Percentiles rank a stretch among this genome's conserved stretches.
phyloP scores from a whole-genome alignment of 2,329 filamentous ascomycete species.

The Colletotrichum shisoi region DNA sequence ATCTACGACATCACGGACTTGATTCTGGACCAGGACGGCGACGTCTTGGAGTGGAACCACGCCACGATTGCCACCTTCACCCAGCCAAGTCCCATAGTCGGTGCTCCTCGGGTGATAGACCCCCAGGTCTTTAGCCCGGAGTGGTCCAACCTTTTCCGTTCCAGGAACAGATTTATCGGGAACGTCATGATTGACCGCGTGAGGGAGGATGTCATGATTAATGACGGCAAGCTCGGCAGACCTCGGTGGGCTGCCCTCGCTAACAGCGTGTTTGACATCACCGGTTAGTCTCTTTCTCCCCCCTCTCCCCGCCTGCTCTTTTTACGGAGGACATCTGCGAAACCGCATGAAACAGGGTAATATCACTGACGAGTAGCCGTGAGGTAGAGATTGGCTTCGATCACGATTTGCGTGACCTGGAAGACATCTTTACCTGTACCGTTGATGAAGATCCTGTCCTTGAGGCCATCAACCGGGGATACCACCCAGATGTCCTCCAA shows the following conservation, averaged over 20 bases:
- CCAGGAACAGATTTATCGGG: not conserved
- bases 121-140: too few relatives aligned
- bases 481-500: not conserved
- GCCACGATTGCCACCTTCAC: not conserved
- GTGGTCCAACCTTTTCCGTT: too few relatives aligned
- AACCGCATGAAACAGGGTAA: not conserved
- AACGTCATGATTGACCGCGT: not conserved
- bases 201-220: not conserved
- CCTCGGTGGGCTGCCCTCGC: not conserved
- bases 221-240: not conserved
- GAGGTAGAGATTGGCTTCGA: not conserved
- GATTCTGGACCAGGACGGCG: too few relatives aligned
- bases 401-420: not conserved
- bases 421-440: not conserved
- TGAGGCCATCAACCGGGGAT: not conserved
- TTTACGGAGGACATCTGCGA: not conserved
- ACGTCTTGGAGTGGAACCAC: not conserved
- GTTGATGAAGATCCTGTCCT: not conserved
- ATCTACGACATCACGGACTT: slow-evolving; percentile 1
- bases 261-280: not conserved
- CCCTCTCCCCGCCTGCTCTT: too few relatives aligned
- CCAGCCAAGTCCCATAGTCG: fast-evolving
- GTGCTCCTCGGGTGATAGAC: too few relatives aligned
- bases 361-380: not conserved
- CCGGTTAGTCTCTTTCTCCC: not conserved